Percentiles rank a stretch among this genome's conserved stretches.
Evolutionary conservation across 768 basidiomycete species (phyloP).

Genomic region (Mycena chlorophos): DNA sequence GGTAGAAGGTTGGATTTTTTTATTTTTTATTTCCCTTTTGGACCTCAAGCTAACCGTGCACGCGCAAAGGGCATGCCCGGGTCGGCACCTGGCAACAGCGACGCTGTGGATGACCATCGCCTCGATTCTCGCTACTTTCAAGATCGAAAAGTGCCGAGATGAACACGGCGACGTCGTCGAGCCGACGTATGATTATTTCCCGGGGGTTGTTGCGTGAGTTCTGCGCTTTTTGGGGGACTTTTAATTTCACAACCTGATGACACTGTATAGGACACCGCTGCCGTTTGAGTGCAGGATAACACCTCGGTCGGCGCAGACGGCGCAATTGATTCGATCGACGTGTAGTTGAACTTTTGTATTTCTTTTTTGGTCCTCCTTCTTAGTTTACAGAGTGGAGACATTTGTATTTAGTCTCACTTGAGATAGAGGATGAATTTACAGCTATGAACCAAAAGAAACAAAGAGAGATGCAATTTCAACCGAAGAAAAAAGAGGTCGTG

Average conservation of each 20-base stretch:
- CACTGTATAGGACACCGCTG: neutral
- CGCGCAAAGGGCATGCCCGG: constrained; percentile 13
- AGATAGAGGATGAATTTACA: too few species aligned
- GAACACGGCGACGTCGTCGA: constrained; percentile 23
- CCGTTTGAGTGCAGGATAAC: constrained; percentile 9
- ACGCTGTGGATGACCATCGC: constrained; percentile 10
- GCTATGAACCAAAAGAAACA: too few species aligned
- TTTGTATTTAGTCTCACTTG: too few species aligned
- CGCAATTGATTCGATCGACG: too few species aligned
- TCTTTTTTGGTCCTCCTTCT: too few species aligned
- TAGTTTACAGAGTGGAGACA: too few species aligned
- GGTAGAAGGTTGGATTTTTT: neutral
- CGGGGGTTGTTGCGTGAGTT: constrained; percentile 7
- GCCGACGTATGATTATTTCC: constrained; percentile 22
- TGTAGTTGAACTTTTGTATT: too few species aligned
- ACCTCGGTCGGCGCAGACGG: neutral
- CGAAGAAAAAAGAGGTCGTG: too few species aligned
- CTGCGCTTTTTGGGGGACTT: neutral
- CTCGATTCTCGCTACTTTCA: constrained; percentile 12
- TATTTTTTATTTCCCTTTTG: neutral
- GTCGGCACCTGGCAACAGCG: neutral
- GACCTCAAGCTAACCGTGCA: neutral
- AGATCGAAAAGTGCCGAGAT: constrained; percentile 8
- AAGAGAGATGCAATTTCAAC: too few species aligned
- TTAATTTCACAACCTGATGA: neutral